phyloP scores from a whole-genome alignment of 192 early-diverging fungal genomes.

The Coemansia sp. region DNA sequence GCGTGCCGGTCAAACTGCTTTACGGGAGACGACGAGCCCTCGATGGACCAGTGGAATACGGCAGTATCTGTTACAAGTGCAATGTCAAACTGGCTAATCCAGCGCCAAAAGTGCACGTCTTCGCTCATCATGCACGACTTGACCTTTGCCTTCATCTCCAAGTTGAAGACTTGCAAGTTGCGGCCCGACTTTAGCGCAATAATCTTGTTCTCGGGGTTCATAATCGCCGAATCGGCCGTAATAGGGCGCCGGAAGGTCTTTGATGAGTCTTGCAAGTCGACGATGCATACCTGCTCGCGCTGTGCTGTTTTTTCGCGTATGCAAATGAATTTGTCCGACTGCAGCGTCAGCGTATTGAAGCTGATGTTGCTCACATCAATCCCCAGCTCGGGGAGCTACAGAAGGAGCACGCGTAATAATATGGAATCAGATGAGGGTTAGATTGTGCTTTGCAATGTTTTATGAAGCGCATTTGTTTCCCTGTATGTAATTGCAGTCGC shows the following conservation, averaged over 20 bases:
- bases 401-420: not conserved
- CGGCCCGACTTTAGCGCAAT: conserved; percentile 94
- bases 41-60: conserved; percentile 98
- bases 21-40: conserved; percentile 78
- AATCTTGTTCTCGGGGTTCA: conserved; percentile 92
- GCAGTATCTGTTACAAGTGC: conserved; percentile 85
- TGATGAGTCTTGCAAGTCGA: conserved; percentile 86
- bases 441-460: conserved; percentile 1
- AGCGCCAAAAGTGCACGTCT: conserved; percentile 92
- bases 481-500: not conserved
- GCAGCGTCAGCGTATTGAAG: conserved; percentile 97
- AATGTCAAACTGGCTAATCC: conserved; percentile 83
- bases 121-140: conserved; percentile 92
- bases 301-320: conserved; percentile 88
- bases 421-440: conserved; percentile 4
- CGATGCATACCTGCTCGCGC: conserved; percentile 89
- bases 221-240: conserved; percentile 96
- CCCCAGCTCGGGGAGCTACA: conserved; percentile 85
- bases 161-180: conserved; percentile 96
- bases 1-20: conserved; percentile 95
- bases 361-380: conserved; percentile 92
- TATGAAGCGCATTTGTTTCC: conserved; percentile 4
- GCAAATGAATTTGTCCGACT: conserved; percentile 98
- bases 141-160: conserved; percentile 94
- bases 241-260: conserved; percentile 89